Conservation (phyloP, 2,329 filamentous ascomycete genomes). For the Aspergillus sp. region DNA sequence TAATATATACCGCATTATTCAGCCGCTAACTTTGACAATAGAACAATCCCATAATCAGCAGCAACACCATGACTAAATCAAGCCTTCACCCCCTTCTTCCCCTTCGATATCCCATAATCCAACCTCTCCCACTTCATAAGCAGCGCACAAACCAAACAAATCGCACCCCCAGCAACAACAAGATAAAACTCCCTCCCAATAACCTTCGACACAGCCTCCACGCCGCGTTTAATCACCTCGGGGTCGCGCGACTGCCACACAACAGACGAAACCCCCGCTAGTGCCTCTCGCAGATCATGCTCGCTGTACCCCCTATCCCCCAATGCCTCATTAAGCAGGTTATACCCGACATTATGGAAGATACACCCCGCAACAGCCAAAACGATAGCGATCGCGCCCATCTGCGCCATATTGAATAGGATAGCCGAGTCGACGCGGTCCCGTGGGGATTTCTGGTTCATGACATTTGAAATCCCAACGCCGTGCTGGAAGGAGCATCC, state of each 20-base stretch:
- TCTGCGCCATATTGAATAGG: constrained; percentile 12
- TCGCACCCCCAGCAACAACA: constrained; percentile 6
- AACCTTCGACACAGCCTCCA: constrained; percentile 9
- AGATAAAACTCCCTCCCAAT: constrained; percentile 15
- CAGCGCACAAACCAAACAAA: constrained; percentile 10
- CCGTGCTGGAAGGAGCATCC: constrained; percentile 17
- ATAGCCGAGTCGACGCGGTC: constrained; percentile 10
- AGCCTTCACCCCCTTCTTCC: not conserved
- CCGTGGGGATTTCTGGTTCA: constrained; percentile 3
- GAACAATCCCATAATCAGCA: no score
- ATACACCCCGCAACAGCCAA: constrained; percentile 7
- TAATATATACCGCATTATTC: no score
- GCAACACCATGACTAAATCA: not conserved
- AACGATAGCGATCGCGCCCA: constrained; percentile 7
- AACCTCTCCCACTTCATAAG: constrained; percentile 10
- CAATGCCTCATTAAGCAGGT: constrained; percentile 1
- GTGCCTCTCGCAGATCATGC: constrained; percentile 3
- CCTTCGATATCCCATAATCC: not conserved
- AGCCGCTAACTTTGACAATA: no score
- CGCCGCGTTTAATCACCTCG: not conserved
- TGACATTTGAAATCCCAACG: constrained; percentile 12
- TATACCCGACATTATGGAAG: constrained; percentile 14
- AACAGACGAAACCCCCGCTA: constrained; percentile 10
- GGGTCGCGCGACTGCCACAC: constrained; percentile 8
- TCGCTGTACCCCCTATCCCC: constrained; percentile 4